phyloP scores from a whole-genome alignment of 1,284 basidiomycete genomes.

The Pseudozyma thailandica region DNA sequence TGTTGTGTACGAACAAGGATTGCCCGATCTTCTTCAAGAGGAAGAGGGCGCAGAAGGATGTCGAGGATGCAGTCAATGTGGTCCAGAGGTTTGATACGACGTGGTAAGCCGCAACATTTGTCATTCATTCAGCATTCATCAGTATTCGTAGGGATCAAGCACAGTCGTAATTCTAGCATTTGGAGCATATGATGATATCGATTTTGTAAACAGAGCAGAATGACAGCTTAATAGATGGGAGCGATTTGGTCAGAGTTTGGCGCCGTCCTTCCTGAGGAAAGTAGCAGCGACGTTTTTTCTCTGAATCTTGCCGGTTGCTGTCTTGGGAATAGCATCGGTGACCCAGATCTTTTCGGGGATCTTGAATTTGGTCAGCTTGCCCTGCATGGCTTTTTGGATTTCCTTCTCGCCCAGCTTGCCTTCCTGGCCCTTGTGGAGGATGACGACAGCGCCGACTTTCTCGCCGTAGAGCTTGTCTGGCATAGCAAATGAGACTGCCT shows the following conservation, averaged over 20 bases:
- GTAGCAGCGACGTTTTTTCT: constrained; percentile 62
- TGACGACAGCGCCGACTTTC: constrained; percentile 67
- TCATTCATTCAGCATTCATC: background rate
- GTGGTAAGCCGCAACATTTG: too few relatives aligned
- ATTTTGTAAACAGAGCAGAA: background rate
- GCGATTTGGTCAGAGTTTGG: constrained; percentile 28
- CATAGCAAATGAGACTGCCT: constrained; percentile 71
- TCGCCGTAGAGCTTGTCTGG: constrained; percentile 68
- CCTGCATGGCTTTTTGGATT: constrained; percentile 57
- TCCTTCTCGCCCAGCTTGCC: constrained; percentile 44
- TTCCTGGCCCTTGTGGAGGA: constrained; percentile 52
- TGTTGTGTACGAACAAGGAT: constrained; percentile 94
- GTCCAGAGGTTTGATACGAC: constrained; percentile 58
- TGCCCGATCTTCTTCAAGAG: constrained; percentile 98
- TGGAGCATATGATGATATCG: background rate
- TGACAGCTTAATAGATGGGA: background rate
- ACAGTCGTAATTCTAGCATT: background rate
- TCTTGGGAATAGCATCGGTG: constrained; percentile 68
- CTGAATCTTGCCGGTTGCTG: constrained; percentile 66
- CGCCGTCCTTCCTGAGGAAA: constrained; percentile 52
- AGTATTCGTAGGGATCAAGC: background rate
- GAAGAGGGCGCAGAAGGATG: constrained; percentile 63
- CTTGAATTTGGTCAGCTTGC: constrained; percentile 68
- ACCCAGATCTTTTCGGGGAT: constrained; percentile 68
- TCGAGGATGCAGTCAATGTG: constrained; percentile 55